Evolutionary conservation across 2,329 filamentous ascomycete species (phyloP).

Genomic region (Pseudogymnoascus sp.): DNA sequence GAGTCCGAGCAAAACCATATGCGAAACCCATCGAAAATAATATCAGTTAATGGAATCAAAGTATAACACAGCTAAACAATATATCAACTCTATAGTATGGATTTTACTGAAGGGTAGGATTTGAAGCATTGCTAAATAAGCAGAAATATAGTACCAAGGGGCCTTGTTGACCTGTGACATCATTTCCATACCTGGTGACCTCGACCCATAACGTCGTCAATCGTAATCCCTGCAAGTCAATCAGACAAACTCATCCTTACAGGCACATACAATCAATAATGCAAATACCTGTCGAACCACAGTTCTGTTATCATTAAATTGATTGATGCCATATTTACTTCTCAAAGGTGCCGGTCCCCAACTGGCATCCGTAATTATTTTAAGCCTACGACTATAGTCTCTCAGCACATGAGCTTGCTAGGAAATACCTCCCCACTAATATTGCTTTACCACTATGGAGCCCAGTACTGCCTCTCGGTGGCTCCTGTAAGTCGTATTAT

Average conservation of each 20-base stretch:
- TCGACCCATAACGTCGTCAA: constrained; percentile 1
- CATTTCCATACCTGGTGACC: background rate
- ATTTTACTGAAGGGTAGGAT: background rate
- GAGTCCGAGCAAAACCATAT: background rate
- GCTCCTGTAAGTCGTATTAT: background rate
- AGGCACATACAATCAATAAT: background rate
- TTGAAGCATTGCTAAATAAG: background rate
- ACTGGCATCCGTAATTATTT: background rate
- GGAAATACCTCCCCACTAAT: background rate
- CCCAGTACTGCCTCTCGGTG: background rate
- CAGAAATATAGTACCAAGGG: background rate
- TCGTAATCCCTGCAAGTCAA: background rate
- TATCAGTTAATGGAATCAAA: background rate
- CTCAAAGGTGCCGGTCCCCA: background rate
- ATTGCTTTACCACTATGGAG: background rate
- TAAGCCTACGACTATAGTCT: too few species aligned
- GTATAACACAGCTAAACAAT: background rate
- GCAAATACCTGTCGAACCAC: background rate
- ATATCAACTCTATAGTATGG: background rate
- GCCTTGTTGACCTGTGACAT: background rate
- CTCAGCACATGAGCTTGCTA: background rate
- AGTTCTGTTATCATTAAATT: background rate
- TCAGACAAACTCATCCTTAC: background rate
- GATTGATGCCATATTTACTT: background rate
- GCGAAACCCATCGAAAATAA: background rate